Base-by-base conservation (phyloP, 2,329 filamentous ascomycete species). In the Fusarium sp. region DNA sequence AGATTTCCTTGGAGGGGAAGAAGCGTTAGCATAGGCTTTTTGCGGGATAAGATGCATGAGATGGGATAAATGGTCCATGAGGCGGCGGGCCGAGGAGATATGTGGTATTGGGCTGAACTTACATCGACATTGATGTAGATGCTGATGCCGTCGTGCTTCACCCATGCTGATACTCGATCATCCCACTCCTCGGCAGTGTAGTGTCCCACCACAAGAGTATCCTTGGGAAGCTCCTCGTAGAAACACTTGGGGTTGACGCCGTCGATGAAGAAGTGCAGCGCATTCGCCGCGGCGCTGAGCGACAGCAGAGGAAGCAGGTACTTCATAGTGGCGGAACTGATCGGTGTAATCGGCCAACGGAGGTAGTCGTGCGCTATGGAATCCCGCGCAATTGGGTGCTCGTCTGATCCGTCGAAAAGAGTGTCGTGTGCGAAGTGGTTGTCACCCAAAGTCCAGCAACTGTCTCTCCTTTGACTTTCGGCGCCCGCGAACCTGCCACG, bases 221-320 rank as follows among this genome's bases (percentile, higher is more conserved):
- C 95, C 86, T 98, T 98, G 72, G 96, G 95, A 64, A 99, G 89
- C 82, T 98, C 95, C 85, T 99, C 96, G 84, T 93, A 97, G 90
- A 99, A 99, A 84, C 96, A 99, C 85, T 97, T 98, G 73, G 94
- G 92, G 71, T 89, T 85, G 52, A 89, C 88, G 77, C 92, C 93
- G 80, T 98, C 94, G 81, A 98, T 91, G 86, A 93, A 98, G 87
- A 99, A 97, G 90, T 97, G 95, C 63, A 99, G 89, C 60, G 95
- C 94, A 79, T 94, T 92, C 68, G 92, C 90, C 65, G 87, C 83
- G 60, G 86, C 83, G 81, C 84, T 83, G 81, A 95, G 85, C 66
- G 91, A 86, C 77, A 94, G 85, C 72, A 94, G 82, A 64, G 92
- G 82, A 67, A 93, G 84, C 77, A 92, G 81, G 65, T 84, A 78